Evolutionary conservation across 2,329 filamentous ascomycete genomes (phyloP), one percentile per base, ranked within the genome.

Genomic region (Penicillium sp.): DNA sequence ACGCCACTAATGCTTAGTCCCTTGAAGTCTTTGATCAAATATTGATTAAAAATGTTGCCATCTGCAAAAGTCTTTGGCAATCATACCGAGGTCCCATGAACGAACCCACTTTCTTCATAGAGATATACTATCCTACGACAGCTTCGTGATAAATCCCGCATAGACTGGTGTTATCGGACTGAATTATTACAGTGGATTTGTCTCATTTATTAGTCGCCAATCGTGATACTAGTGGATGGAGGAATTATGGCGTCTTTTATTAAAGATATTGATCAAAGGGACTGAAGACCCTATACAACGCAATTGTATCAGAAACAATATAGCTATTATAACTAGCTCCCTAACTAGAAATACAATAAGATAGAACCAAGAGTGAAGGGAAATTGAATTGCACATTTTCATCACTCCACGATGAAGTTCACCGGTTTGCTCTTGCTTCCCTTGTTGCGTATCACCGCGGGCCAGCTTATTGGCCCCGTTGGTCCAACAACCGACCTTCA

Each of bases 401-500:
- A 17, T 23, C 40, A 40, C n/a, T 40, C 19, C 37, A 42, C 21
- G 21, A 42, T 42, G 40, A 42, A 5, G 19, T 42, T 42, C 40
- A 15, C 40, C 13, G 2, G 21, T 42, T 42, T 25, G 13, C 21
- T 42, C n/a, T 21, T 46, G 6, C 31, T 45, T 2, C 21, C 41
- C 3, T 27, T 53, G n/a, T 45, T 45, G 41, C 15, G 50, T n/a
- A 53, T 53, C 15, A 19, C 52, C 19, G 43, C 25, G 2, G 42
- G 52, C n/a, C 60, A 62, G 21, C 55, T 62, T 1, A 60, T 58
- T 38, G 60, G 60, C 10, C 52, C 60, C 1, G 60, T 62, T 9
- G 60, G 60, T 21, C 58, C 60, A 13, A 58, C 55, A 13, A 62
- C 60, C 9, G 4, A 25, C 12, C 46, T 60, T 2, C 4, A 57